Conservation (phyloP, 129 eudicot genomes). For the Saposhnikovia divaricata region DNA sequence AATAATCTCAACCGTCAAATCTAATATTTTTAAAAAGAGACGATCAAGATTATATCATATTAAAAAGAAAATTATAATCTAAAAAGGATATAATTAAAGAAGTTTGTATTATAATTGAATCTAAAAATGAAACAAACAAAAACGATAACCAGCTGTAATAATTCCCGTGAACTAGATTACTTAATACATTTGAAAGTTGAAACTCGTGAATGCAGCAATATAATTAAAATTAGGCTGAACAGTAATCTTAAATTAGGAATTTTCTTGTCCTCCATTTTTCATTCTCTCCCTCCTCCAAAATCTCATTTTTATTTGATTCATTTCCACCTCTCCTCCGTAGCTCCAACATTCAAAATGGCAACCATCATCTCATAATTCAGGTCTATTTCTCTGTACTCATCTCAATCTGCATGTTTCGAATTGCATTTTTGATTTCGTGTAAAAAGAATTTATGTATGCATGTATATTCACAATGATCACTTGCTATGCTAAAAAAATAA, state of each 20-base stretch:
- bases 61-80: too few species aligned
- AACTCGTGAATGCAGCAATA: neutral
- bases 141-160: neutral
- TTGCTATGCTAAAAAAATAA: too few species aligned
- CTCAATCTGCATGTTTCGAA: neutral
- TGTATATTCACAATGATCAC: neutral
- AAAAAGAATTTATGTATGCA: neutral
- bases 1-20: too few species aligned
- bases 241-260: neutral
- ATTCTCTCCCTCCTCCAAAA: neutral
- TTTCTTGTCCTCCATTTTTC: conserved; percentile 3
- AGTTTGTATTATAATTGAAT: too few species aligned
- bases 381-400: neutral
- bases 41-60: too few species aligned
- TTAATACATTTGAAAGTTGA: neutral
- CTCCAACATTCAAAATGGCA: conserved; percentile 3
- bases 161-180: neutral
- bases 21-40: too few species aligned
- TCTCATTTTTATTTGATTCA: neutral
- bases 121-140: neutral
- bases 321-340: neutral
- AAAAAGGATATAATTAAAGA: too few species aligned
- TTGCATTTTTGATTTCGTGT: neutral
- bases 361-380: conserved; percentile 1
- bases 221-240: neutral